Evolutionary conservation across 169 alveolate genomes (phyloP).

Genomic region (Eimeria brunetti): DNA sequence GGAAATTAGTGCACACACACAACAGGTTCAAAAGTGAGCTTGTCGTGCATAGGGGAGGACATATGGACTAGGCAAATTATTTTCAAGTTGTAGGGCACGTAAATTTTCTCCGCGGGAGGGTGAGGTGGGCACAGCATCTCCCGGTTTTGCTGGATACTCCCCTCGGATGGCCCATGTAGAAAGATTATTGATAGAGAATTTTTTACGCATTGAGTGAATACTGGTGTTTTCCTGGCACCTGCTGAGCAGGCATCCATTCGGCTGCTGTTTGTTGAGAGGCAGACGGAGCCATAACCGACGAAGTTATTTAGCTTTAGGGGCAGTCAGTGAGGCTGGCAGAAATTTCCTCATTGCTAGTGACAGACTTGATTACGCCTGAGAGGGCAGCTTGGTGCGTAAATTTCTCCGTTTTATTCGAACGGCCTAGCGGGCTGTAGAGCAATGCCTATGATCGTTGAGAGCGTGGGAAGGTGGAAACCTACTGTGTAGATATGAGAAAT

Average conservation of each 20-base stretch:
- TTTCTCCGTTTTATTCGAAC: neutral
- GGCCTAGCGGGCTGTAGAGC: neutral
- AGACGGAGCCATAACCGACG: too few species aligned
- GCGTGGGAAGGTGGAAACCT: neutral
- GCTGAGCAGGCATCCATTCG: neutral
- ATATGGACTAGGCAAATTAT: neutral
- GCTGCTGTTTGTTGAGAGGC: neutral
- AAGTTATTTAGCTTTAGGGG: neutral
- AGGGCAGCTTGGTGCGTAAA: neutral
- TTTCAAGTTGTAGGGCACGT: neutral
- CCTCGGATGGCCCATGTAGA: neutral
- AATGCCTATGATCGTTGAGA: neutral
- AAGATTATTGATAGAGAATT: neutral
- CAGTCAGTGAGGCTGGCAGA: constrained; percentile 3
- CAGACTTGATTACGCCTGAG: neutral
- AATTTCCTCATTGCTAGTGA: neutral
- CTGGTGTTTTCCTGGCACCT: neutral
- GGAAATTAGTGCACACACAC: neutral
- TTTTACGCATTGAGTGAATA: too few species aligned
- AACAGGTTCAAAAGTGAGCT: neutral
- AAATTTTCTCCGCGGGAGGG: neutral
- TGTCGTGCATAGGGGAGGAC: neutral
- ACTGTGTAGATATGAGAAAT: neutral
- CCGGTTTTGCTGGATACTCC: neutral
- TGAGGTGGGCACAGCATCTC: neutral